Evolutionary conservation across 2,329 filamentous ascomycete genomes (phyloP).

Genomic region (Lasiodiplodia sp.): DNA sequence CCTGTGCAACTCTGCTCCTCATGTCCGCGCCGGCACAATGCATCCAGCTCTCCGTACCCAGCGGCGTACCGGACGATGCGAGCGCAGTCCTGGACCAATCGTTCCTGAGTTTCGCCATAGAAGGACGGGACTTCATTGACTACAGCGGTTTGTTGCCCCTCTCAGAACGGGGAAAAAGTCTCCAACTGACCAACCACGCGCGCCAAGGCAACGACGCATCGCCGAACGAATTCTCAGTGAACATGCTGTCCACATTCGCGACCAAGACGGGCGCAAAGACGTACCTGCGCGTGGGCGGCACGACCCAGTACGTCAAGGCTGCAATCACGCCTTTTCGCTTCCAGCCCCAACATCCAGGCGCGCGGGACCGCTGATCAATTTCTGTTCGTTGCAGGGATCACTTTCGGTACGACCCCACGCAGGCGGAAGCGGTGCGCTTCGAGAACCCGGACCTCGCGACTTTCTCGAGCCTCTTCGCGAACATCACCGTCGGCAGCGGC

Average conservation of each 20-base stretch:
- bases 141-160: constrained; percentile 2
- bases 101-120: constrained; percentile 13
- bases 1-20: background rate
- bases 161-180: no score
- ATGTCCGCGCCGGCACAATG: background rate
- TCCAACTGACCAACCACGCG: no score
- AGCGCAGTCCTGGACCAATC: constrained; percentile 9
- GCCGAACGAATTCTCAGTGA: constrained; percentile 15
- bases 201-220: background rate
- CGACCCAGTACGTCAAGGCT: constrained; percentile 2
- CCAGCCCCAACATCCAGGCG: background rate
- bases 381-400: background rate
- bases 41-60: background rate
- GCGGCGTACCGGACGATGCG: background rate
- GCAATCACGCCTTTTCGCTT: background rate
- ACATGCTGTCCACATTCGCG: constrained; percentile 21
- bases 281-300: constrained; percentile 19
- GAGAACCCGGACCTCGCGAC: constrained; percentile 9
- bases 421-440: constrained; percentile 5
- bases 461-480: background rate
- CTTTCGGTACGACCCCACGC: constrained; percentile 17
- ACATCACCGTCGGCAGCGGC: constrained; percentile 11
- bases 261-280: constrained; percentile 11
- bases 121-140: constrained; percentile 17
- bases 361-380: background rate